phyloP scores from a whole-genome alignment of 306 rosid species.

The Lupinus albus region DNA sequence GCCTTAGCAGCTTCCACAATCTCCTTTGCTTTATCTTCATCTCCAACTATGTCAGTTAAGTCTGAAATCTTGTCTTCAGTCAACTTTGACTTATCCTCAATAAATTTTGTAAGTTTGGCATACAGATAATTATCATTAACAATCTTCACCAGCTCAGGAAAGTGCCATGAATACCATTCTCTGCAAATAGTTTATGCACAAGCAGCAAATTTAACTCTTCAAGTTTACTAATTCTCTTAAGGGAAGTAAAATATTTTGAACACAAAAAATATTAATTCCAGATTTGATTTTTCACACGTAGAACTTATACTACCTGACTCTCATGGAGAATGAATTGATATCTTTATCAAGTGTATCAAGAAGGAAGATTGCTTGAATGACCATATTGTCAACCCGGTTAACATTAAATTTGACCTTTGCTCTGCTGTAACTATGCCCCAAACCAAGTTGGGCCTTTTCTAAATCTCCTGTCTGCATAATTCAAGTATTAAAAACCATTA shows the following conservation, averaged over 20 bases:
- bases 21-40: conserved; percentile 94
- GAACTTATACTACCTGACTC: conserved; percentile 76
- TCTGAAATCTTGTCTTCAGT: conserved; percentile 66
- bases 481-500: not conserved
- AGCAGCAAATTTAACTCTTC: not conserved
- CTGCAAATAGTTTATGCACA: conserved; percentile 45
- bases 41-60: conserved; percentile 78
- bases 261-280: not conserved
- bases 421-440: conserved; percentile 95
- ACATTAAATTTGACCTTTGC: conserved; percentile 98
- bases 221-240: not conserved
- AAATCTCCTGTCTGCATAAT: conserved; percentile 71
- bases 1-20: conserved; percentile 98
- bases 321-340: conserved; percentile 87
- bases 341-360: conserved; percentile 96
- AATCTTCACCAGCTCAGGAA: conserved; percentile 94
- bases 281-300: conserved; percentile 1
- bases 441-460: conserved; percentile 93
- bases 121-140: conserved; percentile 86
- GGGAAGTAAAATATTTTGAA: not conserved
- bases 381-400: conserved; percentile 96
- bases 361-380: conserved; percentile 95
- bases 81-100: conserved; percentile 77
- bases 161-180: conserved; percentile 99
- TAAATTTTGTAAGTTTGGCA: conserved; percentile 77